Evolutionary conservation across 495 filamentous ascomycete species (phyloP).

Genomic region (Xylaria grammica): DNA sequence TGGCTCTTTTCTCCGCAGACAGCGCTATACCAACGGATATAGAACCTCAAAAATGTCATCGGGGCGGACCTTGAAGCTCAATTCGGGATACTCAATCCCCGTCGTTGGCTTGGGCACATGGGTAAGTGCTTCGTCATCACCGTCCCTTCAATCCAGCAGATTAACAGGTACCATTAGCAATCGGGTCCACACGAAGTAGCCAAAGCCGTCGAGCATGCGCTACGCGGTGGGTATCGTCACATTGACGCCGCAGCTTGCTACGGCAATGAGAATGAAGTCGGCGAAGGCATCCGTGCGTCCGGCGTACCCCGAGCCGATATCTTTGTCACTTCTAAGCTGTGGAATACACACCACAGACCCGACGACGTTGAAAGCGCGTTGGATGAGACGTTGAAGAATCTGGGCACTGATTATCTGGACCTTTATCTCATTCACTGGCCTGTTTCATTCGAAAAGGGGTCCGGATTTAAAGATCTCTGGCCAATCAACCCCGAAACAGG

Average conservation of each 20-base stretch:
- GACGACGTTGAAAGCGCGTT: constrained; percentile 64
- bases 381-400: constrained; percentile 64
- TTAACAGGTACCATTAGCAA: constrained; percentile 19
- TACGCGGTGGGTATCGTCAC: constrained; percentile 63
- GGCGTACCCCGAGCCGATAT: constrained; percentile 63
- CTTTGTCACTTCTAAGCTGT: constrained; percentile 75
- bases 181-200: constrained; percentile 32
- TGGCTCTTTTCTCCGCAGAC: neutral
- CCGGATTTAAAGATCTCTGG: constrained; percentile 32
- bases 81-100: constrained; percentile 33
- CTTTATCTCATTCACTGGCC: constrained; percentile 76
- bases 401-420: constrained; percentile 70
- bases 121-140: constrained; percentile 10
- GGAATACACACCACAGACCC: constrained; percentile 70
- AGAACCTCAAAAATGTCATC: constrained; percentile 21
- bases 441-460: constrained; percentile 47
- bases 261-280: constrained; percentile 50
- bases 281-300: constrained; percentile 61
- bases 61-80: constrained; percentile 29
- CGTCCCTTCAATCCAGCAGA: constrained; percentile 4
- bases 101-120: constrained; percentile 36
- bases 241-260: constrained; percentile 54
- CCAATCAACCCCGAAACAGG: constrained; percentile 41
- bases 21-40: neutral
- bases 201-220: constrained; percentile 37